A percentile compares a stretch with the other conserved stretches of the same genome.
Evolutionary conservation across 495 filamentous ascomycete species (phyloP).

Genomic region (Lepidopterella palustris): DNA sequence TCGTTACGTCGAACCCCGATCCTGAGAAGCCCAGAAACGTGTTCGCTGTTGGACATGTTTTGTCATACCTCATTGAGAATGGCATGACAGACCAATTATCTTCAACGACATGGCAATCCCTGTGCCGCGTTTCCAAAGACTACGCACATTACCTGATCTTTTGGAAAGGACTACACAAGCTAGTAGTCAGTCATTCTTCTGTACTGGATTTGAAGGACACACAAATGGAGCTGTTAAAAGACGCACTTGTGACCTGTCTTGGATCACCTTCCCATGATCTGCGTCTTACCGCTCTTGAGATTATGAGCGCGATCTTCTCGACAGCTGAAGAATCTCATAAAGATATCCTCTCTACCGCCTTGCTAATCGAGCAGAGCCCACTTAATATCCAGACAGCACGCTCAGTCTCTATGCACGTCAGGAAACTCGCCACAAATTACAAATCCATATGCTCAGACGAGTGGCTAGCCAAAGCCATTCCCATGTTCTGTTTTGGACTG

Average conservation of each 20-base stretch:
- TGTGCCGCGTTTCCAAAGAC: conserved; percentile 10
- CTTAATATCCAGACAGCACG: conserved; percentile 68
- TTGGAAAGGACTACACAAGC: conserved; percentile 20
- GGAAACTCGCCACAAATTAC: conserved; percentile 63
- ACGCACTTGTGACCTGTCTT: conserved; percentile 63
- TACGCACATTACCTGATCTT: conserved; percentile 14
- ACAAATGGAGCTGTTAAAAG: conserved; percentile 47
- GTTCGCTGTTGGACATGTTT: conserved; percentile 17
- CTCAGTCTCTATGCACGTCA: conserved; percentile 72
- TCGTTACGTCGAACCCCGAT: neutral
- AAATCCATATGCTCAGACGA: conserved; percentile 45
- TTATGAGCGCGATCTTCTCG: conserved; percentile 49
- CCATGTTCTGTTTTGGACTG: conserved; percentile 81
- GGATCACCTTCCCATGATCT: conserved; percentile 63
- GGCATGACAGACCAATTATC: neutral
- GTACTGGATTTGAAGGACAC: conserved; percentile 5
- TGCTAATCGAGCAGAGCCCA: conserved; percentile 71
- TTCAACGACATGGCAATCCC: conserved; percentile 9
- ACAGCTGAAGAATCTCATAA: conserved; percentile 18
- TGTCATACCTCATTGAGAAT: conserved; percentile 14
- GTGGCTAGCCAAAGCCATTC: conserved; percentile 66
- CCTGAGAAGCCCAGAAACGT: conserved; percentile 1
- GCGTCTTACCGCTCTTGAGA: conserved; percentile 60
- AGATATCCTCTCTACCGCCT: conserved; percentile 43
- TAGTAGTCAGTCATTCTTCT: neutral